phyloP scores from a whole-genome alignment of 2,329 filamentous ascomycete genomes.

The Clarireedia hainanense region DNA sequence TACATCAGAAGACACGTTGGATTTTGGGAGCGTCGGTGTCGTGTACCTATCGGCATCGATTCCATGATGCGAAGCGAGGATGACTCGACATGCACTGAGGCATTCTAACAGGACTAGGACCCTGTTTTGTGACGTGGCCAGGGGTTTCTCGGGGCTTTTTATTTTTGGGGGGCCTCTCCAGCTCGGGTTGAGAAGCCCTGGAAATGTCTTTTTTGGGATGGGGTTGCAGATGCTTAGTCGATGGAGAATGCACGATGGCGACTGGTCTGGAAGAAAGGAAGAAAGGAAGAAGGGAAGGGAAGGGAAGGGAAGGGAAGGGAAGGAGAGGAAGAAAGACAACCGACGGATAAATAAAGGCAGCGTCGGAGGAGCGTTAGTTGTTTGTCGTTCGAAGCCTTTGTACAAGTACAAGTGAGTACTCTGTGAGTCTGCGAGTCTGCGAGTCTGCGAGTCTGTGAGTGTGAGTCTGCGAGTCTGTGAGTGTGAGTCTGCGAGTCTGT shows the following conservation, averaged over 20 bases:
- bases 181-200: not conserved
- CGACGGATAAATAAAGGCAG: not conserved
- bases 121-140: conserved; percentile 1
- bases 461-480: too few species aligned
- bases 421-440: too few species aligned
- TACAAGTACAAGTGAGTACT: too few species aligned
- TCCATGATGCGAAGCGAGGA: not conserved
- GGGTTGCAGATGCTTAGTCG: too few species aligned
- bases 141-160: not conserved
- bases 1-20: conserved; percentile 1
- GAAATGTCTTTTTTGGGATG: not conserved
- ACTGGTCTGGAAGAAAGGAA: too few species aligned
- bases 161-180: not conserved
- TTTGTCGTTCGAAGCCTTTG: too few species aligned
- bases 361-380: too few species aligned
- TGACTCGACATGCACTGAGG: not conserved
- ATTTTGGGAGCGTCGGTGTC: not conserved
- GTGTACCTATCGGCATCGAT: conserved; percentile 6
- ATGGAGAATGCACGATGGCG: too few species aligned
- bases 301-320: not conserved
- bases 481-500: too few species aligned
- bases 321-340: not conserved
- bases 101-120: not conserved
- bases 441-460: too few species aligned
- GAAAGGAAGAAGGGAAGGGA: not conserved